Percentiles rank a stretch among this genome's conserved stretches.
Conservation (phyloP, 176 grass and related monocot species). For the Zoysia pacifica region DNA sequence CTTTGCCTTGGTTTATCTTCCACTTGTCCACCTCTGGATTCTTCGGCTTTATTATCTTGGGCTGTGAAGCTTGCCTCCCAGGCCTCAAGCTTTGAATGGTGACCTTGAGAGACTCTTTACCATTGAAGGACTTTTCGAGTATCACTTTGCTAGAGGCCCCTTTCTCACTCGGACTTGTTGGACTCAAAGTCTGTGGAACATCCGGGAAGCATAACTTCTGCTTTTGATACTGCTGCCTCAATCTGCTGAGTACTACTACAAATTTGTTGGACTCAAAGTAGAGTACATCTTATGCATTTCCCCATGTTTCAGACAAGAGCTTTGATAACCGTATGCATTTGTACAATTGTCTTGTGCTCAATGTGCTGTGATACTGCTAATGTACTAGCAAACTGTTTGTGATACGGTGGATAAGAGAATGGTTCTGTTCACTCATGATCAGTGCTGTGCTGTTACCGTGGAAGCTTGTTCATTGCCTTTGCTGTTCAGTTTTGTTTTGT, state of each 20-base stretch:
- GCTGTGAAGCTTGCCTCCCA: too few relatives aligned
- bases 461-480: background rate
- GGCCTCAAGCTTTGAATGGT: too few relatives aligned
- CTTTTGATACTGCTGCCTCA: background rate
- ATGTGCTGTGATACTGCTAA: background rate
- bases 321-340: conserved; percentile 14
- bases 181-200: too few relatives aligned
- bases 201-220: background rate
- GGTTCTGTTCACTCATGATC: background rate
- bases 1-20: too few relatives aligned
- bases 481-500: background rate
- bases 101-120: too few relatives aligned
- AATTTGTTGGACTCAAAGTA: background rate
- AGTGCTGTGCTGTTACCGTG: conserved; percentile 1
- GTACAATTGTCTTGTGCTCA: conserved; percentile 1
- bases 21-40: too few relatives aligned
- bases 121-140: too few relatives aligned
- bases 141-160: too few relatives aligned
- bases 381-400: conserved; percentile 19
- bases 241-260: conserved; percentile 5
- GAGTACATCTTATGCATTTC: background rate
- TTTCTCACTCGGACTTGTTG: too few relatives aligned
- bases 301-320: conserved; percentile 29
- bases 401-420: conserved; percentile 4
- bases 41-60: too few relatives aligned